A percentile compares a stretch with the other conserved stretches of the same genome.
Conservation (phyloP, 192 early-diverging fungal species). For the Backusella mclennaniae region DNA sequence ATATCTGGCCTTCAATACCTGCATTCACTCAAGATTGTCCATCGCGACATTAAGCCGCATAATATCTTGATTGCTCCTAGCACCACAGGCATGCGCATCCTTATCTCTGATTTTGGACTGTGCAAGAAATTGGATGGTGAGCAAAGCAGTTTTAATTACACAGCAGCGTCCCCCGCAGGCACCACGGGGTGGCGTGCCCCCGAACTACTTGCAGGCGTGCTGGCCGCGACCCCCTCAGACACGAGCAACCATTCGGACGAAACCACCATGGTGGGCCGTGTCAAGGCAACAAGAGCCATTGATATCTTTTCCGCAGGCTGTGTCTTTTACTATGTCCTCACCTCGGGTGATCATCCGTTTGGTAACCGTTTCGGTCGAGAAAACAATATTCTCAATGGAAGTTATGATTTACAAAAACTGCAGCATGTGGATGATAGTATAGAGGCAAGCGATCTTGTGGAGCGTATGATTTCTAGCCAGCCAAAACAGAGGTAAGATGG, state of each 20-base stretch:
- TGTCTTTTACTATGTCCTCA: slow-evolving; percentile 91
- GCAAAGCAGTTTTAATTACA: slow-evolving; percentile 93
- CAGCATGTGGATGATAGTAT: slow-evolving; percentile 67
- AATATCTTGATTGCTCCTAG: slow-evolving; percentile 84
- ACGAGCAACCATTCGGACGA: slow-evolving; percentile 11
- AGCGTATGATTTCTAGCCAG: slow-evolving; percentile 81
- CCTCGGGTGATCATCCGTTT: slow-evolving; percentile 91
- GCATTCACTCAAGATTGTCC: slow-evolving; percentile 95
- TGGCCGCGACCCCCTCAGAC: not conserved
- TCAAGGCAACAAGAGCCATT: slow-evolving; percentile 78
- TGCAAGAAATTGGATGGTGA: slow-evolving; percentile 92
- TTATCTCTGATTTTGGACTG: slow-evolving; percentile 97
- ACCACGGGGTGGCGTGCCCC: slow-evolving; percentile 98
- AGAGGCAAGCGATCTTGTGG: slow-evolving; percentile 88
- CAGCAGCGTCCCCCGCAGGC: slow-evolving; percentile 73
- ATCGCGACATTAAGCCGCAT: slow-evolving; percentile 96
- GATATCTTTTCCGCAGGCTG: slow-evolving; percentile 97
- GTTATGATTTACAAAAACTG: slow-evolving; percentile 69
- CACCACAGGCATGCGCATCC: slow-evolving; percentile 58
- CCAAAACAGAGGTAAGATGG: slow-evolving; percentile 57
- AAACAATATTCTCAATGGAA: slow-evolving; percentile 80
- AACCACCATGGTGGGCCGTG: slow-evolving; percentile 14
- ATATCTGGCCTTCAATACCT: slow-evolving; percentile 83
- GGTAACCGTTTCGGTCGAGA: slow-evolving; percentile 89
- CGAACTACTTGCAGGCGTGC: slow-evolving; percentile 59